These are phyloP conservation scores for Epichloe brachyelytri DNA, from an alignment of 2,329 filamentous ascomycete genomes.

Conservation along the genomic window DNA sequence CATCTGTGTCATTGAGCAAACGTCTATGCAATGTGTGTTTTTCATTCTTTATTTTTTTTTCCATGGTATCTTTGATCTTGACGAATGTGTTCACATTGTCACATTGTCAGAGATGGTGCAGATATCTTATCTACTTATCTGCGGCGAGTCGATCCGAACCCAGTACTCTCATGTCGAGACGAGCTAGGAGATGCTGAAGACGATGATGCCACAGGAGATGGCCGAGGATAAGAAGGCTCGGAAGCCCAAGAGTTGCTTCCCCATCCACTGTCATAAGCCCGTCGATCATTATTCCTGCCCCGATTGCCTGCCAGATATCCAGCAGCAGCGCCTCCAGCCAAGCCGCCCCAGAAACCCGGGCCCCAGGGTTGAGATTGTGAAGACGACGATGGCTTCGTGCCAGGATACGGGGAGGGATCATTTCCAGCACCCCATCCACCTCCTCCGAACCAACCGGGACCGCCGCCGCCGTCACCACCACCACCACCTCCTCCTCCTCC, in stretches of 20 bases:
- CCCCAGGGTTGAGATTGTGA: slow-evolving; percentile 39
- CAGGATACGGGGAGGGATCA: slow-evolving; percentile 35
- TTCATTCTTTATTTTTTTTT: too few relatives aligned
- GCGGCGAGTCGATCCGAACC: slow-evolving; percentile 57
- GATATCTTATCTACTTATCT: slow-evolving; percentile 23
- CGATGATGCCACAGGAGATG: slow-evolving; percentile 17
- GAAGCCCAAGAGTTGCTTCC: slow-evolving; percentile 16
- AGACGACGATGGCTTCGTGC: slow-evolving; percentile 21
- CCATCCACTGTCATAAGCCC: slow-evolving; percentile 13
- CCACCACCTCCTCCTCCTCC: slow-evolving; percentile 10
- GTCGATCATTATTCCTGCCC: slow-evolving; percentile 21
- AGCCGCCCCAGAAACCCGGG: slow-evolving; percentile 63
- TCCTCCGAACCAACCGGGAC: slow-evolving; percentile 16
- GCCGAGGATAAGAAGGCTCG: slow-evolving; percentile 11
- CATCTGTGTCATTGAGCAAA: too few relatives aligned
- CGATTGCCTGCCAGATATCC: slow-evolving; percentile 48
- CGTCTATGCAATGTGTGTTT: too few relatives aligned
- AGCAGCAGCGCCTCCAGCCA: slow-evolving; percentile 55
- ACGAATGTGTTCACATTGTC: too few relatives aligned
- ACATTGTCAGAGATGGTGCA: too few relatives aligned
- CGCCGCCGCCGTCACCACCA: slow-evolving; percentile 9
- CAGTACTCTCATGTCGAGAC: slow-evolving; percentile 52
- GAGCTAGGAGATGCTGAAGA: slow-evolving; percentile 25
- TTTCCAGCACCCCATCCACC: slow-evolving; percentile 27
- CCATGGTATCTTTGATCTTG: neutral